phyloP scores from a whole-genome alignment of 2,329 filamentous ascomycete species.

The Cytospora mali region DNA sequence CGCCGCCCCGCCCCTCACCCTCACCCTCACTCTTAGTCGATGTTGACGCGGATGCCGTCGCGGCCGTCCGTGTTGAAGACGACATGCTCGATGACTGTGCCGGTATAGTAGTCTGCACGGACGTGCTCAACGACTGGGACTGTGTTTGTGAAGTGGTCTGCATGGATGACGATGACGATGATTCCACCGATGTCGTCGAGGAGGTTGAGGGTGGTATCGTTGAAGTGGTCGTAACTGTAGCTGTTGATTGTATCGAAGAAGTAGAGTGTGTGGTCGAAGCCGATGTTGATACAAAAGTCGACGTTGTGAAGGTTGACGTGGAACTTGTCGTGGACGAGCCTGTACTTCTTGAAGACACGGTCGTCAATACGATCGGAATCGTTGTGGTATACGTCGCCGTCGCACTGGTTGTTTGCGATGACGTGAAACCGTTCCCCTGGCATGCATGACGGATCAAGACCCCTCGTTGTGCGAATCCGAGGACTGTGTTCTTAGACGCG shows the following conservation, averaged over 20 bases:
- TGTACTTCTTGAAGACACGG: constrained; percentile 9
- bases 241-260: constrained; percentile 3
- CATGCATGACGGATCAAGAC: constrained; percentile 16
- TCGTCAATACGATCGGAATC: constrained; percentile 3
- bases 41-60: not conserved
- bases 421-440: constrained; percentile 18
- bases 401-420: constrained; percentile 20
- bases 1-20: constrained; percentile 19
- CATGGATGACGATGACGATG: not conserved
- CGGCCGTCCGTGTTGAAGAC: not conserved
- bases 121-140: no score
- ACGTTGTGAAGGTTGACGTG: not conserved
- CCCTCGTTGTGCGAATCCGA: constrained; percentile 34
- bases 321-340: constrained; percentile 20
- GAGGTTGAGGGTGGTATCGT: constrained; percentile 10
- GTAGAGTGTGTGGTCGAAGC: constrained; percentile 3
- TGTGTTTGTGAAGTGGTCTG: no score
- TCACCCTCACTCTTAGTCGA: constrained; percentile 2
- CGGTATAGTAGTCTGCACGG: not conserved
- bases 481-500: constrained; percentile 45
- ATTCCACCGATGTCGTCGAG: constrained; percentile 5
- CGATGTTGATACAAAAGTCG: not conserved
- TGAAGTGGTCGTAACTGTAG: not conserved
- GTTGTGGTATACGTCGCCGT: constrained; percentile 1
- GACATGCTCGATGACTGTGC: not conserved